These are phyloP conservation scores for Coriolopsis trogii DNA, from an alignment of 1,284 basidiomycete species.

Conservation along the genomic window DNA sequence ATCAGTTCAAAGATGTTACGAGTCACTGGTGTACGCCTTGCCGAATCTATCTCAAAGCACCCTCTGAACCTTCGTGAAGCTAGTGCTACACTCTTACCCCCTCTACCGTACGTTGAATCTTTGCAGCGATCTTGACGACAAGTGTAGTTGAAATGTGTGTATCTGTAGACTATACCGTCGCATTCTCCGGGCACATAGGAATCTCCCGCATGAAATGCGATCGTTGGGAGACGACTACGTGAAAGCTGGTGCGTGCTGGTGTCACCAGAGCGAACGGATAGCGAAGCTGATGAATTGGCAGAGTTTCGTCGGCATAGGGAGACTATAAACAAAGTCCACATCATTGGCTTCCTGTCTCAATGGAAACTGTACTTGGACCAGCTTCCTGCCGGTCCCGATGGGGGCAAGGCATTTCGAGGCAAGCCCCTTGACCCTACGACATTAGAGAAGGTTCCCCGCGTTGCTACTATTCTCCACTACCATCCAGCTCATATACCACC, in stretches of 20 bases:
- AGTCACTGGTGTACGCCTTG: constrained; percentile 53
- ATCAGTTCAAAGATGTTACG: constrained; percentile 43
- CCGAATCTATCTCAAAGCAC: constrained; percentile 62
- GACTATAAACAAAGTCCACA: constrained; percentile 84
- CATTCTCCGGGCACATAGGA: constrained; percentile 79
- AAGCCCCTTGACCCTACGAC: constrained; percentile 74
- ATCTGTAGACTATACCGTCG: constrained; percentile 73
- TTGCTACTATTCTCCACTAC: neutral
- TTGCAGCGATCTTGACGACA: neutral
- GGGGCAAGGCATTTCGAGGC: constrained; percentile 55
- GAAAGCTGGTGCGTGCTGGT: constrained; percentile 64
- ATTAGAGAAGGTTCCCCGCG: constrained; percentile 72
- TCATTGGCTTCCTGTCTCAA: constrained; percentile 91
- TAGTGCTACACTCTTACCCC: constrained; percentile 76
- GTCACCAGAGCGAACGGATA: neutral
- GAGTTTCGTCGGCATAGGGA: constrained; percentile 84
- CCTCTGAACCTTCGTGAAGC: constrained; percentile 69
- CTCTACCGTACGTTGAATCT: constrained; percentile 75
- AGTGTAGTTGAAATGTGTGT: neutral
- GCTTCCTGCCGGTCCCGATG: constrained; percentile 50
- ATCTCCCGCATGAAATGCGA: constrained; percentile 80
- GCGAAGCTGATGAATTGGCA: constrained; percentile 30
- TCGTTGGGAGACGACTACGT: constrained; percentile 88
- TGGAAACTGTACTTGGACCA: constrained; percentile 92
- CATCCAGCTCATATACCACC: neutral